Evolutionary conservation across 257 asterid species (phyloP), one percentile per base, ranked within the genome.

Genomic region (Nemophila menziesii): DNA sequence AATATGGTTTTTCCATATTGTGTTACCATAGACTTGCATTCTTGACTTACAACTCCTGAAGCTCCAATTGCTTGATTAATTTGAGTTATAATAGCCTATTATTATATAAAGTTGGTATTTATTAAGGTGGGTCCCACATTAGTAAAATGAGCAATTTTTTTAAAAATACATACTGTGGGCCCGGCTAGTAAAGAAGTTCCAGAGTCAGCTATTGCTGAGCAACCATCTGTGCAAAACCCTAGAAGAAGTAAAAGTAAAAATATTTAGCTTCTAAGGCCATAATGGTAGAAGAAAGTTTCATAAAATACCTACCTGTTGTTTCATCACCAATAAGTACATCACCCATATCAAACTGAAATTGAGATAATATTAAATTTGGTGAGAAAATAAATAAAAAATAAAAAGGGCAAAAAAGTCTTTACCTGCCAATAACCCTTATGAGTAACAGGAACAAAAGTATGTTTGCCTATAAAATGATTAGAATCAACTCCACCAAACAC

Each of bases 381-480:
- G 36, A 2, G 2, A 29, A 13, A 29, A 43, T 29, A 26, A 26
- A 26, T 26, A 26, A 26, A 10, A 33, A 33, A 13, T 7, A 17
- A 49, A 57, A 41, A 58, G 39, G 45, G 3, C 4, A n/a, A n/a
- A n/a, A n/a, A n/a, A n/a, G n/a, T n/a, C n/a, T n/a, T n/a, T 22
- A 81, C 96, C 94, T 86, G 96, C 96, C 96, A 86, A 57, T 86
- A 86, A 27, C 96, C 96, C 68, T 86, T 81, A 48, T 54, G 80
- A 36, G 93, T 73, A 24, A 86, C 92, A 27, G 86, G 86, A 48
- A 70, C 92, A 49, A 75, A 85, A 3, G 86, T 74, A 62, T 81
- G 96, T 51, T 78, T 65, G 15, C 96, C 96, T 70, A 69, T 86
- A 46, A 67, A 86, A 67, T 86, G 93, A 45, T 56, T 63, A 4